Base-by-base conservation (phyloP, 129 eudicot genomes). In the Flaveria bidentis region DNA sequence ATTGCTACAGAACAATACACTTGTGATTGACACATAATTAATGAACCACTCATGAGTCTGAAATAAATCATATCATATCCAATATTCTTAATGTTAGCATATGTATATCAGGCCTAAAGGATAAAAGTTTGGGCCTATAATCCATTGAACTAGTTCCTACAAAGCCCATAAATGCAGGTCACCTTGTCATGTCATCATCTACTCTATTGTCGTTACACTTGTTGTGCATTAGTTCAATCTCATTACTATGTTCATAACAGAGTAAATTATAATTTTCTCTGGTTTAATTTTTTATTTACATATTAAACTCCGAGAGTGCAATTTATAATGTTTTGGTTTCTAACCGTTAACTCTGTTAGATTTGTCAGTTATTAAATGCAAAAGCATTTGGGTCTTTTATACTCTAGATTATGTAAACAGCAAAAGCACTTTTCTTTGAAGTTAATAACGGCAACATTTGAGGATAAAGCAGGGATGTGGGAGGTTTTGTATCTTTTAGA, bases 401-500 rank as follows among this genome's bases (percentile, higher is more conserved):
- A 28, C 30, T 28, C 30, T 28, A 28, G 30, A 28, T 69, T 8
- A 26, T 58, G 50, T 25, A 17, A 55, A 18, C 18, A 49, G 20
- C 2, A 68, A 79, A 72, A 79, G 6, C 68, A 72, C 73, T 63
- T 72, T 63, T 50, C 6, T 36, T 36, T 72, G 62, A 72, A 70
- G 76, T 30, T 57, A 46, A 14, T 49, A 79, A 63, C 74, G 78
- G 58, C 72, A 49, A 63, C 36, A 63, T 79, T 79, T 72, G 75
- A 71, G n/a, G 51, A 52, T 50, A 71, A 71, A 71, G 42, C 25
- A 23, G 4, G 36, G 16, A 17, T 16, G 72, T 64, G 69, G 41
- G 23, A 45, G 61, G 14, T 0, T 28, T 28, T 28, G 4, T 28
- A 3, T 28, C 3, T 28, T 28, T 28, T 28, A 0, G 0, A 28